Percentiles rank a stretch among this genome's conserved stretches.
Evolutionary conservation across 805 yeast species (phyloP).

Genomic region (Monosporozyma aquatica): DNA sequence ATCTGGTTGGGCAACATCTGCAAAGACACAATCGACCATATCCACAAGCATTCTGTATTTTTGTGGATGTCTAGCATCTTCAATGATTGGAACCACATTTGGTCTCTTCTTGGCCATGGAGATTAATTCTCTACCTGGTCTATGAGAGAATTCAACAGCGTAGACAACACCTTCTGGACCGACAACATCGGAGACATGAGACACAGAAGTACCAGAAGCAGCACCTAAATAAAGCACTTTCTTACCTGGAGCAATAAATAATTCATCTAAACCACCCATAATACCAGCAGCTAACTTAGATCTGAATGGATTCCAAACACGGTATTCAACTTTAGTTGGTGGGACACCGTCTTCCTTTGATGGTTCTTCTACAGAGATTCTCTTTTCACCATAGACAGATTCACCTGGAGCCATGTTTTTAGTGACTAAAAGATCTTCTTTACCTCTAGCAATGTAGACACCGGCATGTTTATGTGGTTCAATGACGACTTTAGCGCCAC

Average conservation of each 20-base stretch:
- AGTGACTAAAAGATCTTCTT: conserved; percentile 95
- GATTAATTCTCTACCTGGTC: conserved; percentile 98
- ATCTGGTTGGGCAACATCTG: conserved; percentile 99
- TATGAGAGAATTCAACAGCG: conserved; percentile 98
- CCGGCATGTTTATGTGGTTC: conserved; percentile 99
- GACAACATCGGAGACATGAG: conserved; percentile 96
- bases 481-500: conserved; percentile 92
- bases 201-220: conserved; percentile 98
- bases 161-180: conserved; percentile 99
- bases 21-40: conserved; percentile 98
- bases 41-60: conserved; percentile 98
- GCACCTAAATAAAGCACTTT: conserved; percentile 97
- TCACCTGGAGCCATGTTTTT: conserved; percentile 98
- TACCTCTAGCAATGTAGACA: conserved; percentile 98
- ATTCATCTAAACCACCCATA: conserved; percentile 98
- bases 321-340: conserved; percentile 92
- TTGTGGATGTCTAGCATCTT: conserved; percentile 99
- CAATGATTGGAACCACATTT: conserved; percentile 95
- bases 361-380: conserved; percentile 89
- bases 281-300: conserved; percentile 99
- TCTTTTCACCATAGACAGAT: conserved; percentile 96
- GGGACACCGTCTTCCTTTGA: conserved; percentile 79
- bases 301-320: conserved; percentile 99
- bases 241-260: conserved; percentile 96
- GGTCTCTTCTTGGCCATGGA: conserved; percentile 99